Base-by-base conservation (phyloP, 371 early-diverging fungal species). In the Capillidium heterosporum region DNA sequence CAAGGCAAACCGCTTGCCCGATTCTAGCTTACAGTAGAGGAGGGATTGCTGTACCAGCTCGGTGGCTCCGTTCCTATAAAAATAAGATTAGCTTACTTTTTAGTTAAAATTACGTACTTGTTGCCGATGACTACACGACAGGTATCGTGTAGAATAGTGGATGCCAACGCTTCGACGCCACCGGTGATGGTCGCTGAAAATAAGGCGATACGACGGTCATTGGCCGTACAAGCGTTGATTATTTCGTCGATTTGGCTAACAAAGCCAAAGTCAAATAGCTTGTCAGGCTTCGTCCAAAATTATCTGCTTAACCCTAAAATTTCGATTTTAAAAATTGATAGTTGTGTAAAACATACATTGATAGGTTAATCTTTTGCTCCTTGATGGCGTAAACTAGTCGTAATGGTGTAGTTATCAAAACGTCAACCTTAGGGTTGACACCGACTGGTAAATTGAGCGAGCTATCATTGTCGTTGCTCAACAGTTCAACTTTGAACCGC, bases 121-220 rank as follows among this genome's bases (percentile, higher is more conserved):
- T 82, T 70, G n/a, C 94, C 93, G 59, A 99, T 77, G 17, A 89
- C 82, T 46, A 95, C 76, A 40, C 90, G 78, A 56, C 92, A 74
- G 26, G 93, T 91, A 58, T 87, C 81, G 43, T 76, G 72, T 90
- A 95, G 87, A 48, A 94, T 84, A 2, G 85, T 81, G 21, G 76
- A 77, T 3, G 93, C 94, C 49, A 99, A 73, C 15, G 78, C 65
- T 67, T 93, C 95, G n/a, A 96, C 86, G 39, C 84, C 82, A 0
- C 85, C 80, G 2, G 93, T 85, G 48, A 96, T 78, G 0, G 95
- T 96, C 2, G 97, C 97, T 70, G 90, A 90, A 75, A 93, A 99
- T 39, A 98, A 65, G 0, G 84, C 76, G 56, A 82, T 94, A 62
- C 86, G 87, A 26, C 91, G 72, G 7, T 65, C 67, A 1, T 74